Evolutionary conservation across 2,329 filamentous ascomycete genomes (phyloP).

Genomic region (Paracamarosporium sp.): DNA sequence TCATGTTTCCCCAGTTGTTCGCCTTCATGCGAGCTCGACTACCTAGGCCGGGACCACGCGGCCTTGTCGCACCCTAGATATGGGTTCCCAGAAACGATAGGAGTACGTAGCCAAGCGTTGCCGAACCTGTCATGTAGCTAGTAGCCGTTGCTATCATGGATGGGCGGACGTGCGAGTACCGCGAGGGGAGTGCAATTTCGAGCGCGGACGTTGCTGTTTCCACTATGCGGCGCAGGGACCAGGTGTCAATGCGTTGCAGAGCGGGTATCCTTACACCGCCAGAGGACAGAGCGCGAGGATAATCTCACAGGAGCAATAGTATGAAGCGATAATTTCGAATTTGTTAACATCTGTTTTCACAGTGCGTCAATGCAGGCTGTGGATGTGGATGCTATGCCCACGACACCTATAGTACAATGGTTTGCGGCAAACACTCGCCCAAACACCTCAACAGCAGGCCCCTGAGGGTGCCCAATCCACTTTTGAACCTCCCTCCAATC

Average conservation of each 20-base stretch:
- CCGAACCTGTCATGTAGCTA: too few relatives aligned
- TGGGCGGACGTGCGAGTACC: neutral
- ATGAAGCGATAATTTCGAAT: conserved; percentile 22
- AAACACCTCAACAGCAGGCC: conserved; percentile 13
- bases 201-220: conserved; percentile 28
- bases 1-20: neutral
- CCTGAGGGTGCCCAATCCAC: conserved; percentile 13
- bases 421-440: conserved; percentile 20
- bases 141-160: neutral
- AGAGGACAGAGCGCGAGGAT: conserved; percentile 11
- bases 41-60: neutral
- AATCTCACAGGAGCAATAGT: conserved; percentile 13
- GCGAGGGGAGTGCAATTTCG: conserved; percentile 16
- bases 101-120: too few relatives aligned
- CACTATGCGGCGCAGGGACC: conserved; percentile 19
- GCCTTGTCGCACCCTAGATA: conserved; percentile 1
- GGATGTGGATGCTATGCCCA: conserved; percentile 27
- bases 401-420: conserved; percentile 37
- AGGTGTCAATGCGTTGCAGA: conserved; percentile 24
- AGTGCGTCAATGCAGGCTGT: conserved; percentile 27
- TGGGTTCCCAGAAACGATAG: neutral
- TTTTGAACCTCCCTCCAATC: conserved; percentile 8
- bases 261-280: conserved; percentile 12
- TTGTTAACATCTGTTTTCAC: conserved; percentile 28
- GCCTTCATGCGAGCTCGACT: conserved; percentile 2